Base-by-base conservation (phyloP, 2,329 filamentous ascomycete species). In the Exserohilum turcica region DNA sequence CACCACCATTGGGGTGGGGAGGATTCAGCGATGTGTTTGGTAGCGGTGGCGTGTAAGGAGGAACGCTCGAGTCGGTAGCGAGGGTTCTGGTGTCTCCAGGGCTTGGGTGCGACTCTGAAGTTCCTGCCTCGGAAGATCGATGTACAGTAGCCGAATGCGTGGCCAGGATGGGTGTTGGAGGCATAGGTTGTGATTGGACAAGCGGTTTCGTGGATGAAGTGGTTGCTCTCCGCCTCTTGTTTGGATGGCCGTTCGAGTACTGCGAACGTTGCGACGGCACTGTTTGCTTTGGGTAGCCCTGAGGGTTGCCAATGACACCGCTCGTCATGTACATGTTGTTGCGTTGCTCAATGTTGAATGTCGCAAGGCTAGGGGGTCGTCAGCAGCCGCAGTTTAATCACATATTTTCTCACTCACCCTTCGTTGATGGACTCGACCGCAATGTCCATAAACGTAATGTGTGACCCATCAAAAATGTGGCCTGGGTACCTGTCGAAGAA, bases 401-500 rank as follows among this genome's bases (percentile, higher is more conserved):
- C 16, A 19, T 24, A 12, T 7, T 9, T 24, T 7, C 10, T 19
- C 37, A 37, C 60, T 59, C 82, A 85, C 47, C 80, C 77, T 62
- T 89, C 85, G 12, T 83, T 78, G 2, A 81, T 75, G 37, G 82
- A 82, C 57, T 90, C 87, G 12, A 86, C 75, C 6, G 82, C 74
- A 1, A 88, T 82, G 63, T 93, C 89, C 1, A 83, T 77, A 48
- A 94, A 84, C 13, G 84, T 87, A 32, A 93, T 79, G 66, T 92
- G 89, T 1, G 89, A 86, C 1, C 88, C 85, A 64, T 94, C 90
- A 48, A 94, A 90, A 5, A 81, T 79, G 51, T 85, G 81, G 1
- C 86, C 87, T 0, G 85, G 86, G 16, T 96, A 96, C 24, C 91
- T 82, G 63, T 94, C 90, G 63, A 94, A 92, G 73, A 95, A 95